Evolutionary conservation across 176 grass and related monocot species (phyloP).

Genomic region (Paspalum vaginatum): DNA sequence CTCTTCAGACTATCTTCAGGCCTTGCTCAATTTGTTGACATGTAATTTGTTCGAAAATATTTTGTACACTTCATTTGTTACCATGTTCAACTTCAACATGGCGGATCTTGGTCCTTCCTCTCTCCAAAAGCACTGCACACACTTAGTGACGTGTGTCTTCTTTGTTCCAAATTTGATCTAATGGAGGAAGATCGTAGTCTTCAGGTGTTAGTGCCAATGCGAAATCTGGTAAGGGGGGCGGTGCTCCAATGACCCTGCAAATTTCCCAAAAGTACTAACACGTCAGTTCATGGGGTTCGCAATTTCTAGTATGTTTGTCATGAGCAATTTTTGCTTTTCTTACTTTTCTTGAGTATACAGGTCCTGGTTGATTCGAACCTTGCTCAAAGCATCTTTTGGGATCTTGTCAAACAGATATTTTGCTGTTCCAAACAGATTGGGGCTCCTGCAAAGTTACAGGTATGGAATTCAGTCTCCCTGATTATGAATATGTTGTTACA

Average conservation of each 20-base stretch:
- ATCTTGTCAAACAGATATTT: constrained; percentile 94
- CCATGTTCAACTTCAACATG: constrained; percentile 32
- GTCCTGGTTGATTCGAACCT: constrained; percentile 87
- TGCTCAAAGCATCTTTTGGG: constrained; percentile 91
- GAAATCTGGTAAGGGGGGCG: constrained; percentile 87
- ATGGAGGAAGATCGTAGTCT: constrained; percentile 80
- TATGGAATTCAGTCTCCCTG: constrained; percentile 33
- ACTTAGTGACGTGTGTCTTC: constrained; percentile 40
- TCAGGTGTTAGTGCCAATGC: constrained; percentile 86
- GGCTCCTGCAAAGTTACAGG: constrained; percentile 65
- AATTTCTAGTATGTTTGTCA: constrained; percentile 18
- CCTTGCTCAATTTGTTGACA: constrained; percentile 37
- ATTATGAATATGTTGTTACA: neutral
- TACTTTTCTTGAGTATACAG: constrained; percentile 95
- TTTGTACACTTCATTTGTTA: constrained; percentile 48
- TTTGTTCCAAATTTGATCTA: constrained; percentile 75
- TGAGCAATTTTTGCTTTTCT: constrained; percentile 5
- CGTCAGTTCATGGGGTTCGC: constrained; percentile 25
- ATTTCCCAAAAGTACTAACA: constrained; percentile 23
- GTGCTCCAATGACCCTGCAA: constrained; percentile 70
- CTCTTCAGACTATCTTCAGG: constrained; percentile 50
- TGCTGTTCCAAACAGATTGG: constrained; percentile 76
- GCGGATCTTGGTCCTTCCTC: constrained; percentile 24
- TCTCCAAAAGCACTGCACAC: constrained; percentile 19
- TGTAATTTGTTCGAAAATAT: constrained; percentile 4